Percentiles rank a stretch among this genome's conserved stretches.
Evolutionary conservation across 108 stramenopile genomes (phyloP).

Genomic region (Cyclotella atomus): DNA sequence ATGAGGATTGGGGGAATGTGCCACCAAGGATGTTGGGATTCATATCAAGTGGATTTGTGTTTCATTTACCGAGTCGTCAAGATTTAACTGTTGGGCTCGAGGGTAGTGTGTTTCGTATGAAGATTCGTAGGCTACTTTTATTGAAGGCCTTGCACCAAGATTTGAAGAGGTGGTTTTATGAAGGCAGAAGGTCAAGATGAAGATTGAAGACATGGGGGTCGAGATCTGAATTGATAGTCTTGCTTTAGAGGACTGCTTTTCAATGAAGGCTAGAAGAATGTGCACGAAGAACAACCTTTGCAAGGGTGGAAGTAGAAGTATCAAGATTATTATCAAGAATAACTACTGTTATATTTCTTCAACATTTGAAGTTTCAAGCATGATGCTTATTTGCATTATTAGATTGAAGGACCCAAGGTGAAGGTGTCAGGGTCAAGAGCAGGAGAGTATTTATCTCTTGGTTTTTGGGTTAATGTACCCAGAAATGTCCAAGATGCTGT

Average conservation of each 20-base stretch:
- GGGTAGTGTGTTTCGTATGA: not conserved
- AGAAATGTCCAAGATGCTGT: too few relatives aligned
- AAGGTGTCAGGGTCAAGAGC: slow-evolving; percentile 8
- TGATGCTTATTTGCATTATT: slow-evolving; percentile 29
- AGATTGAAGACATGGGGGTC: not conserved
- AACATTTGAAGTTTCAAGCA: slow-evolving; percentile 19
- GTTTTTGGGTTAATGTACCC: not conserved
- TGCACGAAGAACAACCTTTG: slow-evolving; percentile 7
- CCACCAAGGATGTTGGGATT: not conserved
- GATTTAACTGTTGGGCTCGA: slow-evolving; percentile 25
- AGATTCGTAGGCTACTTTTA: not conserved
- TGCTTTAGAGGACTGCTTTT: not conserved
- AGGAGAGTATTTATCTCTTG: not conserved
- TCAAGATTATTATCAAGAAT: slow-evolving; percentile 39
- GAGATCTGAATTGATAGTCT: not conserved
- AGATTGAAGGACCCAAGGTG: slow-evolving; percentile 15
- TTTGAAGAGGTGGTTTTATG: not conserved
- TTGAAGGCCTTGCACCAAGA: slow-evolving; percentile 31
- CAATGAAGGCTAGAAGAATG: not conserved
- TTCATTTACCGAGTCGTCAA: slow-evolving; percentile 7
- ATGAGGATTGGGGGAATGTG: not conserved
- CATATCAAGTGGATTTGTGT: not conserved
- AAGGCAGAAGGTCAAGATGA: not conserved
- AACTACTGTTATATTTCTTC: slow-evolving; percentile 28
- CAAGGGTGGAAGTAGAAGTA: slow-evolving; percentile 16